These are phyloP conservation scores for Acacia pycnantha DNA, from an alignment of 331 rosid species.

Conservation along the genomic window DNA sequence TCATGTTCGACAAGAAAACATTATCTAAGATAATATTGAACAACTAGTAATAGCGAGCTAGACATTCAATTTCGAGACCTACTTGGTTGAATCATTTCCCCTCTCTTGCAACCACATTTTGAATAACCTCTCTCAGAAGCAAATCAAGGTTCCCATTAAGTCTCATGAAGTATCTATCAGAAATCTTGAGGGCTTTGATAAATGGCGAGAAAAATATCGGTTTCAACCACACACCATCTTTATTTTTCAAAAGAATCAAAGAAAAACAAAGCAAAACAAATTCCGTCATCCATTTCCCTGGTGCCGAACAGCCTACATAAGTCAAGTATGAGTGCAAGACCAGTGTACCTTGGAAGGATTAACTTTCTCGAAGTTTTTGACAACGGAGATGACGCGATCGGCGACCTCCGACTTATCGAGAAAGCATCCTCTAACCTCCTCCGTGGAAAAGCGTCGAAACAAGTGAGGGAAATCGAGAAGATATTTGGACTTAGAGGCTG, in stretches of 20 bases:
- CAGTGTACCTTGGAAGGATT: conserved; percentile 79
- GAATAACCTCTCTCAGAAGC: background rate
- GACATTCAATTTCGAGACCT: background rate
- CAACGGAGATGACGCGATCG: conserved; percentile 85
- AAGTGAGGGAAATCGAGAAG: conserved; percentile 34
- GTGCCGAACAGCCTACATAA: background rate
- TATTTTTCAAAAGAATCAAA: background rate
- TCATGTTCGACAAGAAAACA: background rate
- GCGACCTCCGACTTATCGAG: conserved; percentile 95
- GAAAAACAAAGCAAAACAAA: background rate
- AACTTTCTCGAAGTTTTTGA: conserved; percentile 94
- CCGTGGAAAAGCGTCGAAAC: conserved; percentile 64
- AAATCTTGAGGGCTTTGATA: too few species aligned
- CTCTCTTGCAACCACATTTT: background rate
- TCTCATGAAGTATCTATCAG: background rate
- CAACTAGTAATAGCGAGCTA: background rate
- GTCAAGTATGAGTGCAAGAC: background rate
- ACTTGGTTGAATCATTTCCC: background rate
- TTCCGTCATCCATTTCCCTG: background rate
- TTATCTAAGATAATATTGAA: background rate
- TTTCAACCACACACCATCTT: background rate
- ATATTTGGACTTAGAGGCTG: conserved; percentile 43
- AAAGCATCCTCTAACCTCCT: conserved; percentile 75
- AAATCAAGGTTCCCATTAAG: background rate
- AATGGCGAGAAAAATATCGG: background rate